phyloP scores from a whole-genome alignment of 2,329 filamentous ascomycete genomes.

The Phyllosticta citribraziliensis region DNA sequence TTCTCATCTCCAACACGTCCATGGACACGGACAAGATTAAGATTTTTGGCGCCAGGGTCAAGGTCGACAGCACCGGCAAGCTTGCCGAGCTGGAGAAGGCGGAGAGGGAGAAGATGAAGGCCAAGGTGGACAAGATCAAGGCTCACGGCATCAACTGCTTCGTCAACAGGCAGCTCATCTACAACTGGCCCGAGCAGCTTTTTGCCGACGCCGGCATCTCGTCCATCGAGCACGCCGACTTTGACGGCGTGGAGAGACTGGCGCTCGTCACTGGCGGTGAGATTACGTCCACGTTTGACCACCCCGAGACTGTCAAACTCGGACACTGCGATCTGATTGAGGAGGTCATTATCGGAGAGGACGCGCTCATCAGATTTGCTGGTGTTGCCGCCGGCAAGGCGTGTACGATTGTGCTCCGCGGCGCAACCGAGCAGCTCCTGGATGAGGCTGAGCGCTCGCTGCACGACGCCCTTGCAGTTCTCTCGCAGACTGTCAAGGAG shows the following conservation, averaged over 20 bases:
- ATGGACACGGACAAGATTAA: constrained; percentile 99
- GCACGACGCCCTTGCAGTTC: constrained; percentile 89
- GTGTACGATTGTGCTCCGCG: constrained; percentile 92
- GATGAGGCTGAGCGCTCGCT: constrained; percentile 94
- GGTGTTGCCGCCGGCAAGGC: constrained; percentile 88
- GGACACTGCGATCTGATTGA: constrained; percentile 93
- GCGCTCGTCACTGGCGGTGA: constrained; percentile 94
- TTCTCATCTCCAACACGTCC: constrained; percentile 91
- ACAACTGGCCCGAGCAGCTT: constrained; percentile 99
- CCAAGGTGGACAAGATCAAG: constrained; percentile 98
- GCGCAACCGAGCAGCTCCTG: constrained; percentile 90
- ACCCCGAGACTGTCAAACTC: constrained; percentile 93
- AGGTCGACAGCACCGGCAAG: constrained; percentile 93
- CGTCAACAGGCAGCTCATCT: constrained; percentile 97
- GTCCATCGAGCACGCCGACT: constrained; percentile 98
- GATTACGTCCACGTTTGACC: constrained; percentile 95
- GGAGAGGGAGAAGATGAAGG: constrained; percentile 98
- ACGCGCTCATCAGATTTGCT: constrained; percentile 94
- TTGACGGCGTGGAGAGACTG: constrained; percentile 91
- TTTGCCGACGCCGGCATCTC: constrained; percentile 97
- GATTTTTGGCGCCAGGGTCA: constrained; percentile 95
- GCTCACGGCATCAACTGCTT: constrained; percentile 99
- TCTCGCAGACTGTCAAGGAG: constrained; percentile 93
- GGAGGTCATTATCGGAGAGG: constrained; percentile 96
- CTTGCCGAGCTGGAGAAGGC: constrained; percentile 97